phyloP scores from a whole-genome alignment of 176 grass and related monocot genomes.

The Olyra latifolia region DNA sequence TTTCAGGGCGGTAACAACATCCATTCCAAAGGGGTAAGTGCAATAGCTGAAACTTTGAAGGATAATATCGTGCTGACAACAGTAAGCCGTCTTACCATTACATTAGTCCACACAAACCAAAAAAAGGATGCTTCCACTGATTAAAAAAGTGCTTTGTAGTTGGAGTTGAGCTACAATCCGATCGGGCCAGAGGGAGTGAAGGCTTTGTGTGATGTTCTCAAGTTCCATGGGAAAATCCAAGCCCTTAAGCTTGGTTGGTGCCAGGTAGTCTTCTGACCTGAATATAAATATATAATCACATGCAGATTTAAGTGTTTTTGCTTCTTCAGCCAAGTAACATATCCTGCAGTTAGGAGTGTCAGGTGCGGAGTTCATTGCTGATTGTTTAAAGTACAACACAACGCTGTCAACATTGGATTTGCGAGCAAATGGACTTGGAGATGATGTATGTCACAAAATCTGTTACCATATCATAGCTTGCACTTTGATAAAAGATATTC shows the following conservation, averaged over 20 bases:
- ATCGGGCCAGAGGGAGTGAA: slow-evolving; percentile 85
- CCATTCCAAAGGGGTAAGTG: slow-evolving; percentile 71
- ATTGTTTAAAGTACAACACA: slow-evolving; percentile 97
- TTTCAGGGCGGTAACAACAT: slow-evolving; percentile 98
- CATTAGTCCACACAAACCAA: not conserved
- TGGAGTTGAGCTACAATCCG: slow-evolving; percentile 97
- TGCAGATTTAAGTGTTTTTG: slow-evolving; percentile 20
- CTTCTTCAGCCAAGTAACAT: slow-evolving; percentile 37
- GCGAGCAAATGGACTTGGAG: slow-evolving; percentile 91
- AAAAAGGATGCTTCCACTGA: slow-evolving; percentile 34
- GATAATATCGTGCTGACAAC: slow-evolving; percentile 77
- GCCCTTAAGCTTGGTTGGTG: slow-evolving; percentile 98
- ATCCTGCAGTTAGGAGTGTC: slow-evolving; percentile 76
- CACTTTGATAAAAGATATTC: slow-evolving; percentile 24
- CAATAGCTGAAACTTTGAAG: slow-evolving; percentile 84
- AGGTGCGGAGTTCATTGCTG: slow-evolving; percentile 79
- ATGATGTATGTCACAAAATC: slow-evolving; percentile 58
- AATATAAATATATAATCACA: not conserved
- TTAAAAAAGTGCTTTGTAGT: slow-evolving; percentile 49
- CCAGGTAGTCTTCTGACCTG: slow-evolving; percentile 61
- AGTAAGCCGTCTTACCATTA: slow-evolving; percentile 54
- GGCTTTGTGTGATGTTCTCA: slow-evolving; percentile 80
- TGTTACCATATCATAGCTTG: slow-evolving; percentile 18
- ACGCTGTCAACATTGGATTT: slow-evolving; percentile 84
- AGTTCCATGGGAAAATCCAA: slow-evolving; percentile 87